phyloP scores from a whole-genome alignment of 164 flowering plant genomes.

The Sextonia rubra region DNA sequence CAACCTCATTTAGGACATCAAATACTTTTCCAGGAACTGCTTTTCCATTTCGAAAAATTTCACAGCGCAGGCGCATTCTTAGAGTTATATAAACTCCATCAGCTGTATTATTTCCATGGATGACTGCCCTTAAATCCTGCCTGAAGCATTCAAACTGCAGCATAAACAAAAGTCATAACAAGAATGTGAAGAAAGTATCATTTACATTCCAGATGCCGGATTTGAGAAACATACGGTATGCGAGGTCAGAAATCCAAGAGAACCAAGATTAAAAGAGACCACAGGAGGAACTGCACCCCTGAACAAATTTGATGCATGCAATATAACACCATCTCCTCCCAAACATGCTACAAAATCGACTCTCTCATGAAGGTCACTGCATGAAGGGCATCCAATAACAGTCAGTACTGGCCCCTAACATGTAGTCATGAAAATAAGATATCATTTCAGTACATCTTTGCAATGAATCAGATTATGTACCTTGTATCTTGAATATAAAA shows the following conservation, averaged over 20 bases:
- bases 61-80: constrained; percentile 91
- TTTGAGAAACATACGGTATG: constrained; percentile 55
- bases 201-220: constrained; percentile 6
- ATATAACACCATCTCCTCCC: constrained; percentile 99
- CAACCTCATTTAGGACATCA: constrained; percentile 90
- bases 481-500: constrained; percentile 95
- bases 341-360: constrained; percentile 96
- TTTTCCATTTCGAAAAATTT: constrained; percentile 87
- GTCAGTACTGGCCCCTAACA: neutral
- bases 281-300: constrained; percentile 95
- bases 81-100: constrained; percentile 98
- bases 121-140: constrained; percentile 76
- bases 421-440: constrained; percentile 5
- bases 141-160: constrained; percentile 76
- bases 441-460: constrained; percentile 2
- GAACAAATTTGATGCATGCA: constrained; percentile 93
- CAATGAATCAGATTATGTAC: constrained; percentile 30
- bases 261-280: constrained; percentile 97
- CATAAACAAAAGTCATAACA: constrained; percentile 6
- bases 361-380: constrained; percentile 95
- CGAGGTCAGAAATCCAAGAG: constrained; percentile 98
- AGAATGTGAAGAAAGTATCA: neutral
- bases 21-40: constrained; percentile 94
- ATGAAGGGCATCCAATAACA: constrained; percentile 10
- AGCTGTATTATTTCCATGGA: constrained; percentile 78